Evolutionary conservation across 2,329 filamentous ascomycete genomes (phyloP).

Genomic region (Bretziella fagacearum): DNA sequence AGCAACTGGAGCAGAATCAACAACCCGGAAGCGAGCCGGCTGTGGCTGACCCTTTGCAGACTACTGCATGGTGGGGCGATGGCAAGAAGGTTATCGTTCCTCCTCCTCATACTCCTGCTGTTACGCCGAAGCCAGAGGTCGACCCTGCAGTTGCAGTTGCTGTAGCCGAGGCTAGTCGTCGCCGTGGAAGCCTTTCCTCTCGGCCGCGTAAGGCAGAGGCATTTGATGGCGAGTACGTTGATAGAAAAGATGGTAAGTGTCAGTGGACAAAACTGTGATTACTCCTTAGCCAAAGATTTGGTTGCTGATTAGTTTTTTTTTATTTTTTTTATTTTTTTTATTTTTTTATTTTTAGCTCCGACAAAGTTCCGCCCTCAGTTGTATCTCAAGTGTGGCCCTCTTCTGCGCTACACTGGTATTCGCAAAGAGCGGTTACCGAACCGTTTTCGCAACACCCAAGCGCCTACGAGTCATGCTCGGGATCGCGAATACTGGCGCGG

Average conservation of each 20-base stretch:
- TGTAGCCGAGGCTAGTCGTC: constrained; percentile 21
- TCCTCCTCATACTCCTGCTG: background rate
- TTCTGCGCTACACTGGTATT: constrained; percentile 79
- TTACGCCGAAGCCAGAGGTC: background rate
- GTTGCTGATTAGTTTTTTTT: no score
- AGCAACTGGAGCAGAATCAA: constrained; percentile 15
- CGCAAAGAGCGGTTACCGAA: constrained; percentile 39
- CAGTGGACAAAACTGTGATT: no score
- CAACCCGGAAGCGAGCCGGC: background rate
- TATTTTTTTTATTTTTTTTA: constrained; percentile 14
- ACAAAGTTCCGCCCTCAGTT: constrained; percentile 69
- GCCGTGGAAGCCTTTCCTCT: constrained; percentile 30
- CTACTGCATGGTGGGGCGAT: constrained; percentile 64
- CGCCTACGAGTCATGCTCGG: constrained; percentile 14
- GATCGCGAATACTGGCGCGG: constrained; percentile 81
- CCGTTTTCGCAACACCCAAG: constrained; percentile 21
- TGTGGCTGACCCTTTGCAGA: constrained; percentile 18
- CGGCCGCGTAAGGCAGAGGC: constrained; percentile 41
- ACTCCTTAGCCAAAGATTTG: no score
- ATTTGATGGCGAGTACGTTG: constrained; percentile 52
- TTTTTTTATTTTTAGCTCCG: constrained; percentile 26
- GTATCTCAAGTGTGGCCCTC: constrained; percentile 75
- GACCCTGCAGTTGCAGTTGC: constrained; percentile 3
- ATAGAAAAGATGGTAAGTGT: constrained; percentile 34
- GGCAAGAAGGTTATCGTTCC: constrained; percentile 16